Percentiles rank a stretch among this genome's conserved stretches.
These are phyloP conservation scores for Pythium utonaiense DNA, from an alignment of 352 stramenopile species.

Conservation along the genomic window DNA sequence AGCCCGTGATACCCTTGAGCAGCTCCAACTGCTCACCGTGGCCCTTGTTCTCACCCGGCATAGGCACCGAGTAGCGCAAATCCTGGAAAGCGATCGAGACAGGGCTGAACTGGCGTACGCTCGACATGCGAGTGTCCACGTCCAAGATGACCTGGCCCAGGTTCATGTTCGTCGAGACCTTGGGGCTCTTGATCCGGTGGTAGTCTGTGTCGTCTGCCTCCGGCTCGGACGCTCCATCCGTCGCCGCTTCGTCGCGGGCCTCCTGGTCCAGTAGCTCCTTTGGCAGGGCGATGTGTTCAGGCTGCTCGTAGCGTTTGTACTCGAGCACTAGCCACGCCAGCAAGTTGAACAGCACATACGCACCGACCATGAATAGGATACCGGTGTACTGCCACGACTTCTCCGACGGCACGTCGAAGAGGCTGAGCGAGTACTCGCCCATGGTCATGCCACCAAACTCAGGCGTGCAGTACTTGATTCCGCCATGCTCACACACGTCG, in stretches of 20 bases:
- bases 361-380: constrained; percentile 21
- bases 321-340: constrained; percentile 24
- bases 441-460: constrained; percentile 13
- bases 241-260: not conserved
- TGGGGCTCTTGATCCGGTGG: constrained; percentile 26
- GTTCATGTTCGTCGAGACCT: constrained; percentile 24
- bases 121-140: constrained; percentile 8
- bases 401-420: constrained; percentile 15
- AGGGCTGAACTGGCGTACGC: constrained; percentile 26
- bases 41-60: constrained; percentile 21
- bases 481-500: constrained; percentile 17
- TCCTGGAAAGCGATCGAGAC: constrained; percentile 38
- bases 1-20: constrained; percentile 51
- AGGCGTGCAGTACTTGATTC: constrained; percentile 19
- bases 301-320: constrained; percentile 23
- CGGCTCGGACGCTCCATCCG: not conserved
- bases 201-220: constrained; percentile 1
- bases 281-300: constrained; percentile 7
- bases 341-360: constrained; percentile 26
- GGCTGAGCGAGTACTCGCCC: constrained; percentile 21
- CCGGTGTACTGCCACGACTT: constrained; percentile 13
- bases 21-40: constrained; percentile 35
- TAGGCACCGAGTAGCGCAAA: constrained; percentile 37
- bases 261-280: not conserved
- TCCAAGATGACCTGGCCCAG: constrained; percentile 5